Evolutionary conservation across 202 grass and related monocot species (phyloP), one percentile per base, ranked within the genome.

Genomic region (Zizania palustris): DNA sequence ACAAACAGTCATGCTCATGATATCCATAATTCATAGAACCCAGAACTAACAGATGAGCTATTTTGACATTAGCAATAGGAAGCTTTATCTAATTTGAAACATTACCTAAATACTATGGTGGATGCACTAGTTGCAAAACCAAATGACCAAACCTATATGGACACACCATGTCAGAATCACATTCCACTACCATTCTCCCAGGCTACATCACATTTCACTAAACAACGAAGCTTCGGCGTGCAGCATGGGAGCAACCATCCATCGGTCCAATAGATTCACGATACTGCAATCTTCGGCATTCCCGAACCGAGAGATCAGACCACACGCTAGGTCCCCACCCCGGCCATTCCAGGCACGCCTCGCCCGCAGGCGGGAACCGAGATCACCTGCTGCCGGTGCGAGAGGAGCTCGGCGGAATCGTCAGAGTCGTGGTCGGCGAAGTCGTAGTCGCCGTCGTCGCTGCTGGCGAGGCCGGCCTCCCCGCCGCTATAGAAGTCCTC

Each of bases 381-480:
- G 65, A 71, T 84, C 77, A 99, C 96, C 96, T 99, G 96, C 72
- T 85, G 89, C 41, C 92, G 80, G 50, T 82, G 91, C 64, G 86
- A 96, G 40, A 88, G 69, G 71, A 86, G 71, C 69, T 93, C 96
- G 11, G 65, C 80, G 58, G 91, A 84, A 63, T 92, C 91, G 76
- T 99, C 96, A 7, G 91, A 90, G 62, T 93, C 87, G 83, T 89
- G 93, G 71, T 99, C 96, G 19, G 90, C 96, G 62, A 99, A 99
- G 91, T 99, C 92, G 72, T 93, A 99, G 39, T 93, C 95, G 9
- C 93, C 89, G 48, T 91, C 96, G 28, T 96, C 96, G 59, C 93
- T 93, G 45, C 82, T 89, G 64, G 84, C 83, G 65, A 76, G 81
- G 37, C 91, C 88, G 6, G 80, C 87, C 65, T 93, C 88, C 57